phyloP scores from a whole-genome alignment of 2,329 filamentous ascomycete species.

The Colletotrichum agaves region DNA sequence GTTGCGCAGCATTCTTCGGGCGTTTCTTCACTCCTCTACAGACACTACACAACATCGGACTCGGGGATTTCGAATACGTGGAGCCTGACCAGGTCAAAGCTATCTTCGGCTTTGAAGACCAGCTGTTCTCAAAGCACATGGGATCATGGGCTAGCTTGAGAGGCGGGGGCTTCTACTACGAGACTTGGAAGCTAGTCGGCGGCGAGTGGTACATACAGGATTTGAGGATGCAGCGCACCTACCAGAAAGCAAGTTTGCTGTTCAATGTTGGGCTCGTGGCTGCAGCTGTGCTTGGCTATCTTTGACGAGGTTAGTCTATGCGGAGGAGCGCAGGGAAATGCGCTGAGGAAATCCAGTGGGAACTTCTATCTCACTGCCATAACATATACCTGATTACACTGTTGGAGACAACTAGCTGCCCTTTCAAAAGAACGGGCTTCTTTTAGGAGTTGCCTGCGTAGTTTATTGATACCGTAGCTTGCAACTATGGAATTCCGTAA shows the following conservation, averaged over 20 bases:
- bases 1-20: conserved; percentile 38
- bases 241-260: not conserved
- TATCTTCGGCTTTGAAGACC: conserved; percentile 25
- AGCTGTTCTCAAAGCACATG: conserved; percentile 19
- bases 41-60: conserved; percentile 41
- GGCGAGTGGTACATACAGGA: conserved; percentile 41
- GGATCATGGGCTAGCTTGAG: conserved; percentile 39
- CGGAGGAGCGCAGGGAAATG: no score
- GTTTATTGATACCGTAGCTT: no score
- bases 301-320: no score
- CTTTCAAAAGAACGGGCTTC: no score
- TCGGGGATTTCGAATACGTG: conserved; percentile 42
- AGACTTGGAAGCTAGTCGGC: conserved; percentile 40
- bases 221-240: conserved; percentile 38
- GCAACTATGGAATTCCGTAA: no score
- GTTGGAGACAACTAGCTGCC: no score
- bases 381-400: no score
- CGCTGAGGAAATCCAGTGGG: no score
- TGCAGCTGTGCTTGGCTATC: no score
- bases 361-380: no score
- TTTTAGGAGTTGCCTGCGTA: no score
- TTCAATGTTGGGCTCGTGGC: not conserved
- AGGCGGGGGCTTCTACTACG: conserved; percentile 42
- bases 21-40: conserved; percentile 39
- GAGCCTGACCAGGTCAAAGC: conserved; percentile 30